Percentiles rank a stretch among this genome's conserved stretches.
phyloP scores from a whole-genome alignment of 2,329 filamentous ascomycete species.

The Aplosporella prunicola region DNA sequence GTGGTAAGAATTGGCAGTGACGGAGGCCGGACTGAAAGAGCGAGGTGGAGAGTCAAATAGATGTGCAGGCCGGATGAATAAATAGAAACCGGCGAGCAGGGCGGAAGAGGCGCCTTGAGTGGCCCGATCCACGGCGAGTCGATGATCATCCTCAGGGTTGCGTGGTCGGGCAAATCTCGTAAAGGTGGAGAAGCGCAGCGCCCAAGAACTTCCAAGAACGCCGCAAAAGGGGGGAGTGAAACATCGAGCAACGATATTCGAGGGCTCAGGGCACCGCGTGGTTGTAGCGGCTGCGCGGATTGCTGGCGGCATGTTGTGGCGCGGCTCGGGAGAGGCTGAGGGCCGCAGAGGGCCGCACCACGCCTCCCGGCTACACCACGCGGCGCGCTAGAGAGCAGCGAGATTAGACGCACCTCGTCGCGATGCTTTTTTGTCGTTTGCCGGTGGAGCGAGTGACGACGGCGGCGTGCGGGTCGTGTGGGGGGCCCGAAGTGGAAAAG shows the following conservation, averaged over 20 bases:
- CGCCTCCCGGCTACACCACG: too few species aligned
- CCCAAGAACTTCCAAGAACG: background rate
- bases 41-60: constrained; percentile 1
- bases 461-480: too few species aligned
- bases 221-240: constrained; percentile 1
- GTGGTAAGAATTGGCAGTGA: constrained; percentile 4
- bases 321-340: too few species aligned
- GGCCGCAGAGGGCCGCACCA: too few species aligned
- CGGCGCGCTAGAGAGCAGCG: too few species aligned
- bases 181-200: constrained; percentile 3
- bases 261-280: too few species aligned
- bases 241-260: constrained; percentile 9
- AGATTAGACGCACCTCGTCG: too few species aligned
- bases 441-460: too few species aligned
- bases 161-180: constrained; percentile 10
- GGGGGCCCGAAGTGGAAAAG: too few species aligned
- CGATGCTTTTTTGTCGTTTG: too few species aligned
- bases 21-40: constrained; percentile 1
- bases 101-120: background rate
- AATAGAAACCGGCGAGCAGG: constrained; percentile 7
- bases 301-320: too few species aligned
- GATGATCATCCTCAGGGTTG: constrained; percentile 9
- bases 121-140: constrained; percentile 5
- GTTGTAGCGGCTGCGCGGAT: too few species aligned
- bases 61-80: constrained; percentile 2